Evolutionary conservation across 306 rosid species (phyloP), one percentile per base, ranked within the genome.

Genomic region (Prunus campanulata): DNA sequence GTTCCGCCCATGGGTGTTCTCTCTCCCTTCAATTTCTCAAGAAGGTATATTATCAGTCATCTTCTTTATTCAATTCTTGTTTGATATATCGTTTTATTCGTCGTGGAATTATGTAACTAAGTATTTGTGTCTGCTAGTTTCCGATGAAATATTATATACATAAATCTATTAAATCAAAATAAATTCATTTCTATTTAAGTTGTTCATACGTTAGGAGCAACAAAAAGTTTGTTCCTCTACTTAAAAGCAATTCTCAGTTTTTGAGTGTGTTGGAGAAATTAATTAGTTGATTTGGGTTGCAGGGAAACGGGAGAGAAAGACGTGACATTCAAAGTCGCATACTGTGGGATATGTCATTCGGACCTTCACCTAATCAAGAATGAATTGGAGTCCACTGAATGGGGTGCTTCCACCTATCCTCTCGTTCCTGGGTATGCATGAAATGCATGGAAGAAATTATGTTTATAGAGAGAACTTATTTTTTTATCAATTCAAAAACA

Each of bases 271-370:
- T 32, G 39, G 0, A 32, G 39, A 32, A 32, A 24, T 32, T 32
- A 32, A 32, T 32, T 32, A 32, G 39, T 12, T 22, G 59, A 52
- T 65, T 2, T 60, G 66, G 56, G 24, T 59, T 66, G 75, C 72
- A 82, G 85, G 79, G 79, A 46, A 59, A 82, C 68, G 5, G 82
- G 79, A 3, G 85, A 72, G 48, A 72, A 77, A 4, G 79, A 72
- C 6, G 71, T 81, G 4, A 49, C 77, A 2, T 68, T 74, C 49
- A 74, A 74, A 56, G 65, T 78, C 16, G 25, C 69, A 14, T 74
- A 74, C 13, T 74, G 86, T 68, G 83, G 83, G 6, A 70, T 83
- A 16, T 78, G 82, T 11, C 83, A 82, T 62, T 74, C 83, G 0
- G 83, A 83, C 25, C 77, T 83, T 68, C 79, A 74, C 51, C 0